Conservation (phyloP, 164 flowering plant species). For the Dillenia turbinata region DNA sequence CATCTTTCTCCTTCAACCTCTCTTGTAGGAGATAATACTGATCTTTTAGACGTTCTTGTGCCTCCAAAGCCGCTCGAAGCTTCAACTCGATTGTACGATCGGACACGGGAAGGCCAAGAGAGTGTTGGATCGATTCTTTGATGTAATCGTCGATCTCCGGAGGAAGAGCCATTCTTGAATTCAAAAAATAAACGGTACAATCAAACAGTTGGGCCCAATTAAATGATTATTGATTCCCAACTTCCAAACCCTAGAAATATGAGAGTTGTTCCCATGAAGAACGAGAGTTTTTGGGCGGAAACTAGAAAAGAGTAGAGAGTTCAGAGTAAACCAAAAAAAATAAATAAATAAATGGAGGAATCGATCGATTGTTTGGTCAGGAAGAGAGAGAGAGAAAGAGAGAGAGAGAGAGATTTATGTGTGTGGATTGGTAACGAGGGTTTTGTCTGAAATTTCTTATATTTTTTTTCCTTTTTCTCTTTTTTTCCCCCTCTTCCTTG, state of each 20-base stretch:
- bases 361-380: too few species aligned
- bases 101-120: conserved; percentile 69
- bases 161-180: conserved; percentile 43
- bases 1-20: conserved; percentile 61
- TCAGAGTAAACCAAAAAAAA: too few species aligned
- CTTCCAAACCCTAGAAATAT: too few species aligned
- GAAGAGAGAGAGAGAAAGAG: too few species aligned
- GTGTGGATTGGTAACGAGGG: too few species aligned
- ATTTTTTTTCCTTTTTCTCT: too few species aligned
- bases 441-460: too few species aligned
- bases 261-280: too few species aligned
- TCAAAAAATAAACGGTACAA: not conserved
- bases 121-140: conserved; percentile 52
- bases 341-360: too few species aligned
- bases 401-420: too few species aligned
- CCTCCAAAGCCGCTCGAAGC: conserved; percentile 53
- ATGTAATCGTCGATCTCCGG: conserved; percentile 62
- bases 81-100: conserved; percentile 39
- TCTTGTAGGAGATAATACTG: conserved; percentile 36
- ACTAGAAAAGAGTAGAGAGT: not conserved
- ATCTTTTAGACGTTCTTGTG: conserved; percentile 38
- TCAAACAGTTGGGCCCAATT: too few species aligned
- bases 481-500: too few species aligned
- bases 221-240: not conserved
- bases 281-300: not conserved